Evolutionary conservation across 2,329 filamentous ascomycete species (phyloP).

Genomic region (Mycosphaerella sp.): DNA sequence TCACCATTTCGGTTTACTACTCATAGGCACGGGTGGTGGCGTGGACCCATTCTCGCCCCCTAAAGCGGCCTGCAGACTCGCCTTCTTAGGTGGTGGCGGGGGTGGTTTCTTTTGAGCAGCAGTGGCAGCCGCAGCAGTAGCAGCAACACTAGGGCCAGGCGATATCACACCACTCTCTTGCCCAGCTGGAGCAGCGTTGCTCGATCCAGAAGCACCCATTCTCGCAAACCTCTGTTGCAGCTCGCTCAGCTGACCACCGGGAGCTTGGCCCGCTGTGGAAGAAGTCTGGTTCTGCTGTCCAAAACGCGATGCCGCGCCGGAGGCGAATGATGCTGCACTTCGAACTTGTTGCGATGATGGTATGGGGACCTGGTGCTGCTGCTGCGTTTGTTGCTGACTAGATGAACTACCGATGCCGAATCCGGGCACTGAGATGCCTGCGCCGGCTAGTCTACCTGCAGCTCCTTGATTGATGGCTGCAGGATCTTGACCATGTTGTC

Average conservation of each 20-base stretch:
- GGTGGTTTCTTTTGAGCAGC: slow-evolving; percentile 47
- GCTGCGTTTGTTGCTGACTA: slow-evolving; percentile 10
- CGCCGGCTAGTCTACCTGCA: slow-evolving; percentile 59
- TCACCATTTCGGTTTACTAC: slow-evolving; percentile 48
- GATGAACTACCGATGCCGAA: slow-evolving; percentile 58
- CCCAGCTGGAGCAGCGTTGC: slow-evolving; percentile 9
- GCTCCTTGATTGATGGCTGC: slow-evolving; percentile 52
- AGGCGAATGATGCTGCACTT: slow-evolving; percentile 12
- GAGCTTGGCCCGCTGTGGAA: slow-evolving; percentile 9
- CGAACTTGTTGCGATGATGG: slow-evolving; percentile 28
- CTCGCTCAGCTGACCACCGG: slow-evolving; percentile 51
- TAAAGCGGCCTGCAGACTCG: slow-evolving; percentile 38
- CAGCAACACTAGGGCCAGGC: not conserved
- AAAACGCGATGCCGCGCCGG: slow-evolving; percentile 11
- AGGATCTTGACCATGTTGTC: slow-evolving; percentile 25
- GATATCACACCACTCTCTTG: slow-evolving; percentile 25
- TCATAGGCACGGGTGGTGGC: slow-evolving; percentile 52
- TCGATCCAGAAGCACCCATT: slow-evolving; percentile 38
- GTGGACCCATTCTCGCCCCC: slow-evolving; percentile 22
- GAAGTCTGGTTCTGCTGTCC: slow-evolving; percentile 5
- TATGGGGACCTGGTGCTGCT: slow-evolving; percentile 19
- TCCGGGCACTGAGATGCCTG: slow-evolving; percentile 71
- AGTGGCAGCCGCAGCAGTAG: slow-evolving; percentile 24
- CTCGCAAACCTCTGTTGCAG: slow-evolving; percentile 59
- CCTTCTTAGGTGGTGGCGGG: slow-evolving; percentile 55